Evolutionary conservation across 441 rosid species (phyloP).

Genomic region (Aquilaria agallochum): DNA sequence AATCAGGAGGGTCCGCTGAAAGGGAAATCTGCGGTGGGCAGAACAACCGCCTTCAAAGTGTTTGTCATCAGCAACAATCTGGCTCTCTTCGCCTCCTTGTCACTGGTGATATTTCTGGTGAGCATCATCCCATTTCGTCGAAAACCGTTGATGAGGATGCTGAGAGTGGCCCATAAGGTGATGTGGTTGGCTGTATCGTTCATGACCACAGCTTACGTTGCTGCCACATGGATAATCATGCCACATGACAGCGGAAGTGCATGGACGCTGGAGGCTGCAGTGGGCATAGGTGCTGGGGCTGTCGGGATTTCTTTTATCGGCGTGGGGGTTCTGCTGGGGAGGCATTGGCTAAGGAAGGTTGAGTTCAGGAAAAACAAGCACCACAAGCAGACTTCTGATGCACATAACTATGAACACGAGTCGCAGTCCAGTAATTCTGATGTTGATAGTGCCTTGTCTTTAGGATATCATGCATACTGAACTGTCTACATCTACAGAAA

Average conservation of each 20-base stretch:
- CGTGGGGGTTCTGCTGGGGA: slow-evolving; percentile 16
- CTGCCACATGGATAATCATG: slow-evolving; percentile 22
- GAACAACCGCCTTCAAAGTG: slow-evolving; percentile 23
- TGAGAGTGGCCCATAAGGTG: slow-evolving; percentile 21
- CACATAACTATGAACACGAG: neutral
- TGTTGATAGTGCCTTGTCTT: slow-evolving; percentile 10
- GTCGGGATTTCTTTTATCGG: slow-evolving; percentile 13
- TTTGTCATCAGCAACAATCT: slow-evolving; percentile 27
- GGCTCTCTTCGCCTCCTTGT: slow-evolving; percentile 29
- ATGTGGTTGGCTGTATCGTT: slow-evolving; percentile 32
- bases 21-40: slow-evolving; percentile 22
- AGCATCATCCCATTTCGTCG: slow-evolving; percentile 26
- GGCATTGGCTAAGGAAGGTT: slow-evolving; percentile 19
- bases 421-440: slow-evolving; percentile 17
- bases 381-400: neutral
- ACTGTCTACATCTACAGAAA: too few species aligned
- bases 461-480: slow-evolving; percentile 21
- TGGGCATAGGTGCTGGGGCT: slow-evolving; percentile 8
- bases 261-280: slow-evolving; percentile 13
- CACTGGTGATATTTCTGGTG: slow-evolving; percentile 19
- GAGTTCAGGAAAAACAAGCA: slow-evolving; percentile 13
- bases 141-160: slow-evolving; percentile 16
- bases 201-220: slow-evolving; percentile 27
- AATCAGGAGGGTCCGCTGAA: slow-evolving; percentile 16
- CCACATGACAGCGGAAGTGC: neutral